Evolutionary conservation across 2,329 filamentous ascomycete species (phyloP), one percentile per base, ranked within the genome.

Genomic region (Penicillium oxalicum): DNA sequence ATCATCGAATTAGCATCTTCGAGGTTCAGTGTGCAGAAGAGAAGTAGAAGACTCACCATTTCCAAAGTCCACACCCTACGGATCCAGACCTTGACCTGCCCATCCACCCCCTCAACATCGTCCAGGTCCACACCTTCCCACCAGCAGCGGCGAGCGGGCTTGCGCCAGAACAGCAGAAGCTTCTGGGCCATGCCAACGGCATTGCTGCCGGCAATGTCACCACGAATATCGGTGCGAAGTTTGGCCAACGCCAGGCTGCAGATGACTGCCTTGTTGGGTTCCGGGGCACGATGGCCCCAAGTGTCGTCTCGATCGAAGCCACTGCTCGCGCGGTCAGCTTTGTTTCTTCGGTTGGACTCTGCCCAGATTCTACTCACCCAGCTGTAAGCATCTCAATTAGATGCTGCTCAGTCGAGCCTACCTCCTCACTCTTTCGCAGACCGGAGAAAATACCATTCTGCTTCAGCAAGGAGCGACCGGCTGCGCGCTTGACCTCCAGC

Each of bases 381-480:
- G 93, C 93, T 47, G 93, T 98, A 71, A 98, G 73, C 93, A 98
- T 98, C 75, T 98, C 93, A 63, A 98, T 98, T 35, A 98, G 77
- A 75, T 98, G 93, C 59, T 95, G 93, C 71, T 98, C 93, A 0
- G 93, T 98, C 13, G 91, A 96, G 18, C 93, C 93, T 13, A 88
- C 85, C 71, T 98, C 93, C 60, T 98, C 91, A 62, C 91, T 97
- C 67, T 91, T 89, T 70, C 93, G 87, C 40, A 98, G 74, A 0
- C 93, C 93, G 3, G 91, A 95, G 68, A 98, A 98, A 61, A 98
- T 98, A 41, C 93, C 93, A 60, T 91, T 83, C 69, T 98, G 93
- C 64, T 82, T 81, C 59, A 96, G 78, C 56, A 98, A 72, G n/a
- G 89, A 88, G 59, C 82, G 83, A 24, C 89, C 91, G 9, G 91